phyloP scores from a whole-genome alignment of 331 rosid genomes.

The Quercus lobata region DNA sequence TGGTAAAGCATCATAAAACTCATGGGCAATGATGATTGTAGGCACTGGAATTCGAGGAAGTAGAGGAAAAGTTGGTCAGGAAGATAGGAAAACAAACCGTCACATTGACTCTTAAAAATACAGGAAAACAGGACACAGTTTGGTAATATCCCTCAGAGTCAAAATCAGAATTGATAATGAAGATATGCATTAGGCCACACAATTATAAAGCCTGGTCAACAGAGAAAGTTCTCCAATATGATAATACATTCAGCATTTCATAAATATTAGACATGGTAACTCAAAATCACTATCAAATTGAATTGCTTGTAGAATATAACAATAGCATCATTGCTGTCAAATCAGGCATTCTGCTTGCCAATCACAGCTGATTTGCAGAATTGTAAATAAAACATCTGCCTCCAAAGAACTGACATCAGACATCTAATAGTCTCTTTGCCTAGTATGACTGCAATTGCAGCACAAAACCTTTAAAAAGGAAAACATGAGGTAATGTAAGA shows the following conservation, averaged over 20 bases:
- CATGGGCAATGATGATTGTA: conserved; percentile 82
- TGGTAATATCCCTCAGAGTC: not conserved
- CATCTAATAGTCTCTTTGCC: not conserved
- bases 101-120: not conserved
- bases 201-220: not conserved
- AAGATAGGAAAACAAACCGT: not conserved
- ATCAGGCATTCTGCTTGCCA: not conserved
- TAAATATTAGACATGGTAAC: not conserved
- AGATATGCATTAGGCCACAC: not conserved
- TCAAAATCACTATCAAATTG: not conserved
- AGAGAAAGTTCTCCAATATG: not conserved
- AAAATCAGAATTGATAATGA: conserved; percentile 5
- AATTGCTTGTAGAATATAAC: not conserved
- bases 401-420: not conserved
- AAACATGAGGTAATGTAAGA: not conserved
- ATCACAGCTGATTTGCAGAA: not conserved
- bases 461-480: not conserved
- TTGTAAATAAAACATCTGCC: not conserved
- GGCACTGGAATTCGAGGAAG: conserved; percentile 52
- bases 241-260: not conserved
- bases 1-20: conserved; percentile 92
- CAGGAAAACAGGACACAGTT: not conserved
- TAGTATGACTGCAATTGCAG: not conserved
- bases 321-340: not conserved
- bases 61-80: conserved; percentile 18